A percentile compares a stretch with the other conserved stretches of the same genome.
These are phyloP conservation scores for Neurospora sublineolata DNA, from an alignment of 495 filamentous ascomycete species.

Conservation along the genomic window DNA sequence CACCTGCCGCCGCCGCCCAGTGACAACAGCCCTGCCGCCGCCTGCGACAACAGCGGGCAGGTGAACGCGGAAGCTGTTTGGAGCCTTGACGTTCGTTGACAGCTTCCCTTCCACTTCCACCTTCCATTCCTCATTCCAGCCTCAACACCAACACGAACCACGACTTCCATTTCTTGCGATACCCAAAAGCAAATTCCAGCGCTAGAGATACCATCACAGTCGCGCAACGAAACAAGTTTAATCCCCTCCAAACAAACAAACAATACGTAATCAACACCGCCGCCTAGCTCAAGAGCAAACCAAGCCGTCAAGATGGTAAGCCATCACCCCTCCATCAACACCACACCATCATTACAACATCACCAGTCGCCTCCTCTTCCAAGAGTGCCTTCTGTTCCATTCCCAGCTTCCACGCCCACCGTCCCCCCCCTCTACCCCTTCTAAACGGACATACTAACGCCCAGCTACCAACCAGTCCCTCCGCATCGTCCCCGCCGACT, in stretches of 20 bases:
- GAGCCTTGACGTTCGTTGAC: constrained; percentile 24
- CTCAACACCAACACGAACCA: neutral
- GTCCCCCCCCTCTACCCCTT: constrained; percentile 1
- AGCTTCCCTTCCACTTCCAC: constrained; percentile 8
- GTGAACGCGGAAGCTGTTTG: constrained; percentile 34
- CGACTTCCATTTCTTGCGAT: neutral
- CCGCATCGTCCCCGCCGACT: constrained; percentile 64
- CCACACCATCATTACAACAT: neutral
- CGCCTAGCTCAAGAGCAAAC: neutral
- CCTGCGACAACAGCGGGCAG: neutral
- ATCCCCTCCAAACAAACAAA: neutral
- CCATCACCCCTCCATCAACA: neutral
- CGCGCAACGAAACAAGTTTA: neutral
- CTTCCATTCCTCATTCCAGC: constrained; percentile 1
- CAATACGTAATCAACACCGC: neutral
- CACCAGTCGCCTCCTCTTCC: neutral
- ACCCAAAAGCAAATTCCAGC: neutral
- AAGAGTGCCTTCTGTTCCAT: constrained; percentile 5
- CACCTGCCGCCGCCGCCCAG: neutral
- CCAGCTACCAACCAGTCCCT: constrained; percentile 57
- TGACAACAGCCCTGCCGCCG: neutral
- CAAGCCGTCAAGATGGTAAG: constrained; percentile 37
- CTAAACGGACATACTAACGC: neutral
- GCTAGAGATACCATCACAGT: neutral
- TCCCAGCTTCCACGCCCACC: neutral